Base-by-base conservation (phyloP, 1,139 yeast species). In the Scheffersomyces lignicola region DNA sequence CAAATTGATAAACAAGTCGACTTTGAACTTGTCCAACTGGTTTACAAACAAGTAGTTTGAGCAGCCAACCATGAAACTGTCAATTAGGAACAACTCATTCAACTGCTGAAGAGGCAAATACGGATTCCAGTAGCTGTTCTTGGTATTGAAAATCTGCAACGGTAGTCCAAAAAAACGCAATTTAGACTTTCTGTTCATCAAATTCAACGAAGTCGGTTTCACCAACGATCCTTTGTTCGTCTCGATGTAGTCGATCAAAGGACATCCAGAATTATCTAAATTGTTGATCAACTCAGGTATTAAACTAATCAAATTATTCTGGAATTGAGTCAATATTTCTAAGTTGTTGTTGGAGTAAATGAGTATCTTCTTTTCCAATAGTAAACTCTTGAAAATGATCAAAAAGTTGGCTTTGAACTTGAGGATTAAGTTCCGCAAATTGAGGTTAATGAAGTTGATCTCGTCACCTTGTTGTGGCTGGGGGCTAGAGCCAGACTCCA, bases 51-150 rank as follows among this genome's bases (percentile, higher is more conserved):
- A 64, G 24, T 89, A 79, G 58, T 92, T 92, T 7, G 97, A 89
- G 33, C 95, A 83, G 0, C 98, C 98, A 36, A 88, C 76, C 61
- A 88, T 68, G 47, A 80, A 92, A 53, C 80, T 81, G 36, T 73
- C 66, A 21, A 75, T 71, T 4, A 26, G 18, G 24, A 69, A 71
- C 36, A 92, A 66, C 47, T 86, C 90, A 37, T 83, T 84, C 38
- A 92, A 65, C 54, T 90, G 97, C 57, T 90, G 98, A 35, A 92
- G 65, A 0, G 98, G 96, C 15, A 90, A 75, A 57, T 90, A 92
- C 0, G 98, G 97, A 46, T 86, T 84, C 72, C 95, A 90, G 44
- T 90, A 74, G 3, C 95, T 88, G 25, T 95, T 95, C 48, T 80
- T 77, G 8, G 76, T 69, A 45, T 89, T 88, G 61, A 92, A 92